Percentiles rank a stretch among this genome's conserved stretches.
These are phyloP conservation scores for Raddia distichophylla DNA, from an alignment of 176 grass and related monocot genomes.

Conservation along the genomic window DNA sequence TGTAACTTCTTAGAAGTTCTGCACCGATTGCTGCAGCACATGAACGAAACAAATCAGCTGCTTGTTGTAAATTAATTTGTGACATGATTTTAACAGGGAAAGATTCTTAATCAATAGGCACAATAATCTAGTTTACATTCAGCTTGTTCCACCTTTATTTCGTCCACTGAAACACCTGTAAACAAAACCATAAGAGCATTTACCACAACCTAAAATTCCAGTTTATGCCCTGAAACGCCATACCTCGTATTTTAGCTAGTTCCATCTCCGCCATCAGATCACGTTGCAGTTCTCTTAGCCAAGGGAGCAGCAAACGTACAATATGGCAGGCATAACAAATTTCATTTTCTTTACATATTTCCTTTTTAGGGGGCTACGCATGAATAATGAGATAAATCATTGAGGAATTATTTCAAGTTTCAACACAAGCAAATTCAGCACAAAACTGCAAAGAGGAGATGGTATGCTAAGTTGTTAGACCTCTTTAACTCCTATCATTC, in stretches of 20 bases:
- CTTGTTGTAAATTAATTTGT: constrained; percentile 16
- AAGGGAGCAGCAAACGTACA: constrained; percentile 57
- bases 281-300: constrained; percentile 58
- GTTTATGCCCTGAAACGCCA: constrained; percentile 1
- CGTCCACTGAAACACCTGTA: constrained; percentile 33
- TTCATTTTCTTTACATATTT: constrained; percentile 52
- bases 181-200: constrained; percentile 37
- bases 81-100: constrained; percentile 30
- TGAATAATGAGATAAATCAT: neutral
- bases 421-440: too few relatives aligned
- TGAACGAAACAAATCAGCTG: constrained; percentile 7
- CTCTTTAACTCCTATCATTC: too few relatives aligned
- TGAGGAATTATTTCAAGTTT: too few relatives aligned
- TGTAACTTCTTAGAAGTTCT: constrained; percentile 86
- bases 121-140: constrained; percentile 53
- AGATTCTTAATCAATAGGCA: constrained; percentile 58
- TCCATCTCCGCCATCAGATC: constrained; percentile 67
- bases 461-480: too few relatives aligned
- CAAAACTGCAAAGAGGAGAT: too few relatives aligned
- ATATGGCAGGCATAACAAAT: constrained; percentile 50
- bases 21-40: constrained; percentile 59
- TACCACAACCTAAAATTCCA: neutral
- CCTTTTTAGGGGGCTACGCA: constrained; percentile 57
- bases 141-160: constrained; percentile 63
- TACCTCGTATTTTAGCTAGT: constrained; percentile 56